Conservation (phyloP, 495 filamentous ascomycete species). For the Aspergillus conjunctus region DNA sequence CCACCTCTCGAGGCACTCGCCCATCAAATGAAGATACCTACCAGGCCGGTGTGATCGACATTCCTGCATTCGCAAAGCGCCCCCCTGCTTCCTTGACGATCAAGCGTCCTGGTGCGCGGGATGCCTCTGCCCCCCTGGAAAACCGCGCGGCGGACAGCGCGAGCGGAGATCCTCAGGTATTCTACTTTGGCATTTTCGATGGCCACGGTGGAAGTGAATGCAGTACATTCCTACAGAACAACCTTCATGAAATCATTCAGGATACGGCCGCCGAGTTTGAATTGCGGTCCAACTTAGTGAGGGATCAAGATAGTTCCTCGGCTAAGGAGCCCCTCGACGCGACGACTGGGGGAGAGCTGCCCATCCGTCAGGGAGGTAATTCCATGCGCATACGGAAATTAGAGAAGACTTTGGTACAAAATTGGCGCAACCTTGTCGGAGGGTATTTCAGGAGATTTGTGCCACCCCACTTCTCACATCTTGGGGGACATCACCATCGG, state of each 20-base stretch:
- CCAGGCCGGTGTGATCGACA: constrained; percentile 89
- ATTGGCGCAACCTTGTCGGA: constrained; percentile 82
- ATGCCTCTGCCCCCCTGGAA: constrained; percentile 35
- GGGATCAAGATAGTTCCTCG: constrained; percentile 16
- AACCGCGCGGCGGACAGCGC: constrained; percentile 66
- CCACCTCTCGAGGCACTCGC: constrained; percentile 75
- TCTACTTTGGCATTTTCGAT: constrained; percentile 96
- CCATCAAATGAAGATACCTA: constrained; percentile 91
- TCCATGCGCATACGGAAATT: constrained; percentile 48
- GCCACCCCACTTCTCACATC: constrained; percentile 62
- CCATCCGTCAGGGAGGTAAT: constrained; percentile 45
- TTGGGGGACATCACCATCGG: constrained; percentile 19
- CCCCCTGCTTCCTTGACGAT: constrained; percentile 69
- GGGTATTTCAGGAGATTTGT: constrained; percentile 92
- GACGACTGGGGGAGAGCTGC: constrained; percentile 27
- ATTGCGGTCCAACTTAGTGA: constrained; percentile 65
- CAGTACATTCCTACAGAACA: constrained; percentile 79
- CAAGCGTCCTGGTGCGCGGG: constrained; percentile 22
- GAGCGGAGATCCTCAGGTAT: constrained; percentile 89
- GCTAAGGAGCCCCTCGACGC: constrained; percentile 16
- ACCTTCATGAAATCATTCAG: constrained; percentile 88
- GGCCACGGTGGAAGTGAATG: constrained; percentile 93
- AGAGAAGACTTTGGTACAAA: constrained; percentile 67
- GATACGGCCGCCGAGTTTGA: constrained; percentile 72
- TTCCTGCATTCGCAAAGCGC: constrained; percentile 88